A percentile compares a stretch with the other conserved stretches of the same genome.
Evolutionary conservation across 164 flowering plant species (phyloP).

Genomic region (Magnolia changhungtana): DNA sequence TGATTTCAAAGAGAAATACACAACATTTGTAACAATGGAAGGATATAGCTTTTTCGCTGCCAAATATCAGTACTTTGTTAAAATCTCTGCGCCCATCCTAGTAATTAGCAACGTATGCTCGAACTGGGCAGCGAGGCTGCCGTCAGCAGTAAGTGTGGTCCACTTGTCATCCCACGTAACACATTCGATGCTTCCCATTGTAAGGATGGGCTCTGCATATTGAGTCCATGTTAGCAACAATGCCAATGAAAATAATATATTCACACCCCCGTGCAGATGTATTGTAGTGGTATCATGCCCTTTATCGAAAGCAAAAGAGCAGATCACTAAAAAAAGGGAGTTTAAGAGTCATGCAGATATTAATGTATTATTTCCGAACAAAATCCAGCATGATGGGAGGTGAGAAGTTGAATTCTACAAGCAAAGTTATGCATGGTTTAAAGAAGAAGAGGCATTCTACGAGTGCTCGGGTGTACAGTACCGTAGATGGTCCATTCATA

Average conservation of each 20-base stretch:
- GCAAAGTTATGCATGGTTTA: too few relatives aligned
- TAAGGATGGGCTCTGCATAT: constrained; percentile 87
- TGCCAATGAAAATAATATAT: neutral
- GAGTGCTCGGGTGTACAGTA: too few relatives aligned
- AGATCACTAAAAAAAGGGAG: too few relatives aligned
- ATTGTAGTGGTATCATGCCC: too few relatives aligned
- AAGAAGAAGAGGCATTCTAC: too few relatives aligned
- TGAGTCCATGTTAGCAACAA: neutral
- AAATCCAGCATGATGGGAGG: too few relatives aligned
- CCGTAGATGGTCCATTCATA: too few relatives aligned
- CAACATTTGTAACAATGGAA: neutral
- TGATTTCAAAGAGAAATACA: neutral
- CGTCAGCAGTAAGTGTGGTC: constrained; percentile 85
- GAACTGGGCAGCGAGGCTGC: constrained; percentile 86
- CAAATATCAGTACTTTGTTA: constrained; percentile 47
- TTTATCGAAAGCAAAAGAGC: too few relatives aligned
- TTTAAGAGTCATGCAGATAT: too few relatives aligned
- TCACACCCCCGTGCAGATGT: too few relatives aligned
- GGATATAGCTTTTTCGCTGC: neutral
- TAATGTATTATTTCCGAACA: too few relatives aligned
- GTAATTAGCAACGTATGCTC: constrained; percentile 92
- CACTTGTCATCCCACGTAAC: constrained; percentile 85
- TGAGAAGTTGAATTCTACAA: too few relatives aligned
- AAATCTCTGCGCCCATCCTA: constrained; percentile 75
- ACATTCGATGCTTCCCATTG: constrained; percentile 73